Percentiles rank a stretch among this genome's conserved stretches.
These are phyloP conservation scores for Nicotiana benthamiana DNA, from an alignment of 257 asterid species.

Conservation along the genomic window DNA sequence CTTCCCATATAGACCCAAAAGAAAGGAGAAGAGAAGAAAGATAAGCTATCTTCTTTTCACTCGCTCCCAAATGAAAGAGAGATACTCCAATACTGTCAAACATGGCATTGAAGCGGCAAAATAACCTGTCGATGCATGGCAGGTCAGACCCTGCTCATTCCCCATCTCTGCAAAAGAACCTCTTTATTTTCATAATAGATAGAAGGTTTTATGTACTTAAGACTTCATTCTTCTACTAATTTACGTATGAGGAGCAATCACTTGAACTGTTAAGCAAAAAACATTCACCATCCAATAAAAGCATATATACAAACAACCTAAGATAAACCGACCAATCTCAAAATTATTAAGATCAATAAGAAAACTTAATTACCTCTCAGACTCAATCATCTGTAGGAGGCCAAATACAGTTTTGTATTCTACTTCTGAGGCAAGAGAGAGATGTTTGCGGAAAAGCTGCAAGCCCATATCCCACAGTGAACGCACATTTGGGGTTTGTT, in stretches of 20 bases:
- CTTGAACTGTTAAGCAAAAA: not conserved
- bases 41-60: no score
- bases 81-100: not conserved
- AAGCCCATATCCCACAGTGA: constrained; percentile 99
- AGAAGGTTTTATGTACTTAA: not conserved
- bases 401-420: constrained; percentile 90
- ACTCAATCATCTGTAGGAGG: constrained; percentile 80
- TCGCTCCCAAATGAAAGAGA: not conserved
- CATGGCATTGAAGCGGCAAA: not conserved
- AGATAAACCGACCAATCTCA: no score
- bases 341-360: not conserved
- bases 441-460: constrained; percentile 93
- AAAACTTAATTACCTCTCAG: constrained; percentile 54
- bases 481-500: constrained; percentile 78
- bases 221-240: no score
- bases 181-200: not conserved
- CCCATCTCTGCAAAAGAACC: not conserved
- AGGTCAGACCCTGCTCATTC: not conserved
- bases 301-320: not conserved
- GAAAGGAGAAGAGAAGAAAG: not conserved
- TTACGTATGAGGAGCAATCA: not conserved
- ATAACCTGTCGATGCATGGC: not conserved
- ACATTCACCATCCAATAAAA: not conserved
- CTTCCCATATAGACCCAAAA: not conserved
- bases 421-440: constrained; percentile 81